phyloP scores from a whole-genome alignment of 1,284 basidiomycete genomes.

The Mycena citricolor region DNA sequence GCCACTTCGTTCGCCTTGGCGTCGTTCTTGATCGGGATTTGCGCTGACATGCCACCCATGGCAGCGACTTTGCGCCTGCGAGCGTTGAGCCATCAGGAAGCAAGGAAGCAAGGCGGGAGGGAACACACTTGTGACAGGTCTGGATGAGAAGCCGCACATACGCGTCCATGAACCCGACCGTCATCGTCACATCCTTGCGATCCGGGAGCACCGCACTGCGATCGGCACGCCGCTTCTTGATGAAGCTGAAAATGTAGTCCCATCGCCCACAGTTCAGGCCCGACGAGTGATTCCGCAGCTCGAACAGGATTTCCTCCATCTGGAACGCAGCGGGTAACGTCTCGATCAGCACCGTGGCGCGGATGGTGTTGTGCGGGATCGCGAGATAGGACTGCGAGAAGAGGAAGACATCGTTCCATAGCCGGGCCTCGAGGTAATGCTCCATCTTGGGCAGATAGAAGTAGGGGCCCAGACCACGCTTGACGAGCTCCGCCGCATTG shows the following conservation, averaged over 20 bases:
- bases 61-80: constrained; percentile 92
- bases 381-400: constrained; percentile 92
- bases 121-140: constrained; percentile 95
- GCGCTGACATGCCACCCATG: constrained; percentile 99
- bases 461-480: constrained; percentile 91
- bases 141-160: constrained; percentile 97
- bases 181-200: constrained; percentile 97
- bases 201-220: constrained; percentile 86
- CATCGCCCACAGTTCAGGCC: constrained; percentile 98
- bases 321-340: constrained; percentile 98
- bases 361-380: constrained; percentile 84
- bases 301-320: constrained; percentile 99
- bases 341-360: constrained; percentile 95
- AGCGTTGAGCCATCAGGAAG: constrained; percentile 17
- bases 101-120: constrained; percentile 6
- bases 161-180: constrained; percentile 96
- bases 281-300: constrained; percentile 92
- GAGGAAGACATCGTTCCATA: constrained; percentile 98
- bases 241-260: constrained; percentile 98
- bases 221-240: constrained; percentile 91
- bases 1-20: constrained; percentile 91
- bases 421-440: constrained; percentile 94
- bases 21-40: constrained; percentile 99
- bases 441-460: constrained; percentile 99
- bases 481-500: constrained; percentile 90